Evolutionary conservation across 2,329 filamentous ascomycete species (phyloP), one percentile per base, ranked within the genome.

Genomic region (Arthrobotrys entomopaga): DNA sequence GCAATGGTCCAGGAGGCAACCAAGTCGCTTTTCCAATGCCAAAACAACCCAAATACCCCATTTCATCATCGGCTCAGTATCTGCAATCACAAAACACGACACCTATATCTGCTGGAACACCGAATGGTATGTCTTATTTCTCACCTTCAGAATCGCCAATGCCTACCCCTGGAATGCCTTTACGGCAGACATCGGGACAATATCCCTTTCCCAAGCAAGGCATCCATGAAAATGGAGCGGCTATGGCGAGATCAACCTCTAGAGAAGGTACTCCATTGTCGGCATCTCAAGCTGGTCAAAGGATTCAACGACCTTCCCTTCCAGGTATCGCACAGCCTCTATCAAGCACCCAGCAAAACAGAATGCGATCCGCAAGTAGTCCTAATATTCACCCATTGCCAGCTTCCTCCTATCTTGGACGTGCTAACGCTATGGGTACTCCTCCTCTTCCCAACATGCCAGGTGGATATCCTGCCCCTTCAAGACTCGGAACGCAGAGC

Each of bases 331-430:
- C 88, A 77, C 83, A 73, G 60, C 67, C 67, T 73, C 61, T 80
- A 48, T 76, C 79, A 59, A 64, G 49, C 58, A 84, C 76, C 82
- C 83, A 89, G 76, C 89, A 92, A 80, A 89, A 90, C 79, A 87
- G 93, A 77, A 90, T 91, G 82, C 88, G 95, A 77, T 97, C 93
- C 42, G 96, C 96, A 79, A 98, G 94, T 83, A 97, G 93, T 76
- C 94, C 95, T 6, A 93, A 98, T 81, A 97, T 97, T 78, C 92
- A 96, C 46, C 78, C 78, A 72, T 65, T 79, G 6, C 90, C 91
- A 4, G 93, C 93, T 59, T 91, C 91, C 22, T 83, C 89, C 19
- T 90, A 93, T 29, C 73, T 78, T 46, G 77, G 77, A n/a, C 77
- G 77, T 50, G 77, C 77, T 49, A 77, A 77, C 26, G 77, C 74